Conservation (phyloP, 2,329 filamentous ascomycete species). For the Ophiostoma ips region DNA sequence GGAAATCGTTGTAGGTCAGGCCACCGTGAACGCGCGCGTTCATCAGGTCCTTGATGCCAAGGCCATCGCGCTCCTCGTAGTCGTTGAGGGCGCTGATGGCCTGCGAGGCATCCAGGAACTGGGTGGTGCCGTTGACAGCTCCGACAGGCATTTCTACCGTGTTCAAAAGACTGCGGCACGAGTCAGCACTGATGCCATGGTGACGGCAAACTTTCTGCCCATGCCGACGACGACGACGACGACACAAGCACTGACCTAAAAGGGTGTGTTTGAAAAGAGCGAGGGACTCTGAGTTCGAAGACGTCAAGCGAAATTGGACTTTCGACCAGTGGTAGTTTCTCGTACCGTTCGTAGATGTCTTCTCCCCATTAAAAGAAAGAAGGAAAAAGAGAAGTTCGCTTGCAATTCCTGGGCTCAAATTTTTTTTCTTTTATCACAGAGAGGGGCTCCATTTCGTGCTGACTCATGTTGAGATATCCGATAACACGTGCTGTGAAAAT, state of each 20-base stretch:
- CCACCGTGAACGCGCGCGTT: slow-evolving; percentile 87
- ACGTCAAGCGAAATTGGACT: slow-evolving; percentile 14
- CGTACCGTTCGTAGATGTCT: slow-evolving; percentile 16
- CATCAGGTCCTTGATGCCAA: slow-evolving; percentile 73
- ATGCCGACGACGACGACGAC: neutral
- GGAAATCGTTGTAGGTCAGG: slow-evolving; percentile 97
- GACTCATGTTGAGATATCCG: too few species aligned
- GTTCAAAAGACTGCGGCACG: neutral
- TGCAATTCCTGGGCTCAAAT: slow-evolving; percentile 4
- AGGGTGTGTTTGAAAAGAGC: neutral
- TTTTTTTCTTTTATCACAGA: slow-evolving; percentile 15
- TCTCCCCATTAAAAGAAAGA: slow-evolving; percentile 18
- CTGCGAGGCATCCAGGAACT: slow-evolving; percentile 57
- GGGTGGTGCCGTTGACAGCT: slow-evolving; percentile 35
- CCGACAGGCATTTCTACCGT: slow-evolving; percentile 47
- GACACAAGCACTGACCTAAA: slow-evolving; percentile 2
- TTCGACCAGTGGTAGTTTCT: slow-evolving; percentile 15
- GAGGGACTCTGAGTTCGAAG: slow-evolving; percentile 13
- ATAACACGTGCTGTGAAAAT: too few species aligned
- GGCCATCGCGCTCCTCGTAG: slow-evolving; percentile 70
- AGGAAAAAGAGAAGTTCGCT: slow-evolving; percentile 12
- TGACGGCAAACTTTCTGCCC: neutral
- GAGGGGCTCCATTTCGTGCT: slow-evolving; percentile 5
- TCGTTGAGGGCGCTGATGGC: slow-evolving; percentile 72
- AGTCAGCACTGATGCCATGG: neutral